These are phyloP conservation scores for Hanseniaspora singularis DNA, from an alignment of 805 yeast species.

Conservation along the genomic window DNA sequence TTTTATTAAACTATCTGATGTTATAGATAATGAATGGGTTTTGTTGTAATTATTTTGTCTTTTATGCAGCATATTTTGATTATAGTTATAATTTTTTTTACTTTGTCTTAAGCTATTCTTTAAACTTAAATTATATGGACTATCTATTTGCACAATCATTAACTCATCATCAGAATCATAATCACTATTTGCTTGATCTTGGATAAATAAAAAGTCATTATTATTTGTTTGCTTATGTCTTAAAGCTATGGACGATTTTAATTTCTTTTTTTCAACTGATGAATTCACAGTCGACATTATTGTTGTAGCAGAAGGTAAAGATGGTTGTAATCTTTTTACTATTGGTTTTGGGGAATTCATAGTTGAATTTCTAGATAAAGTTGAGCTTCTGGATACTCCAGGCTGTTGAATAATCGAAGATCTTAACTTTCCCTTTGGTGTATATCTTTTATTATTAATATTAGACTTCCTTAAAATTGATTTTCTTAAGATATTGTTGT, in stretches of 20 bases:
- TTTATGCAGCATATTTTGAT: not conserved
- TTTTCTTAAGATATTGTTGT: too few relatives aligned
- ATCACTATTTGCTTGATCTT: not conserved
- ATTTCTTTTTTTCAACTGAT: not conserved
- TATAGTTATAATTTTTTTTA: not conserved
- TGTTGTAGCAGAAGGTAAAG: not conserved
- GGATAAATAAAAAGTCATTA: not conserved
- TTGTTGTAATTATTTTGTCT: too few relatives aligned
- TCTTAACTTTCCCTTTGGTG: too few relatives aligned
- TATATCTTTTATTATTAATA: too few relatives aligned
- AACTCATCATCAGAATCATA: slow-evolving; percentile 8
- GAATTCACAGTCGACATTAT: slow-evolving; percentile 6
- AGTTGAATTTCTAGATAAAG: not conserved
- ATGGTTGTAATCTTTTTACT: slow-evolving; percentile 2
- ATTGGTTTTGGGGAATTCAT: slow-evolving; percentile 10
- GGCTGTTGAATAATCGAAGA: not conserved
- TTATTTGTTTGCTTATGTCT: too few relatives aligned
- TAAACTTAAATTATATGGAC: not conserved
- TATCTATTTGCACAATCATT: slow-evolving; percentile 10
- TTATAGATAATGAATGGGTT: too few relatives aligned
- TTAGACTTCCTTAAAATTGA: too few relatives aligned
- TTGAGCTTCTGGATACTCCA: not conserved
- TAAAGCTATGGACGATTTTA: too few relatives aligned
- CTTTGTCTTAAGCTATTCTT: not conserved
- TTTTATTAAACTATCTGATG: slow-evolving; percentile 13